Percentiles rank a stretch among this genome's conserved stretches.
phyloP scores from a whole-genome alignment of 2,329 filamentous ascomycete species.

The Paracoccidioides brasiliensis region DNA sequence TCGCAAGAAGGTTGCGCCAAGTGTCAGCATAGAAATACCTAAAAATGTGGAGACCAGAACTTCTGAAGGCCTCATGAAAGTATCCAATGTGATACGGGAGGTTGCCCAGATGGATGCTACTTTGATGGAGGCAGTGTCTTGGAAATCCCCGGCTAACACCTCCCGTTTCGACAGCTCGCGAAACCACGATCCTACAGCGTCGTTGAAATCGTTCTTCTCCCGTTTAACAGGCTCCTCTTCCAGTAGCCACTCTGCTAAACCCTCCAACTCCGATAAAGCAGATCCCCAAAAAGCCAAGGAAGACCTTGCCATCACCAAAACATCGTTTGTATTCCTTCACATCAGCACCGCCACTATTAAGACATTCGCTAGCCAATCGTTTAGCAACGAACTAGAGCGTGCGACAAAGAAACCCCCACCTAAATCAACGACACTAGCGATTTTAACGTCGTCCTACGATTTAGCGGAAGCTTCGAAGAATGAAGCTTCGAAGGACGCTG shows the following conservation, averaged over 20 bases:
- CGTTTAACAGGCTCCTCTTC: slow-evolving; percentile 50
- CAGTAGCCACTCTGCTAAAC: slow-evolving; percentile 34
- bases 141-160: slow-evolving; percentile 49
- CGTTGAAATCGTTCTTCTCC: slow-evolving; percentile 67
- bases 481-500: slow-evolving; percentile 27
- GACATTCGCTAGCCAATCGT: slow-evolving; percentile 58
- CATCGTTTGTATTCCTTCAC: slow-evolving; percentile 73
- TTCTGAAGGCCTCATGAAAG: slow-evolving; percentile 76
- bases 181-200: slow-evolving; percentile 37
- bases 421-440: slow-evolving; percentile 70
- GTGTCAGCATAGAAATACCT: slow-evolving; percentile 58
- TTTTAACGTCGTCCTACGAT: slow-evolving; percentile 84
- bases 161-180: slow-evolving; percentile 26
- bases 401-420: slow-evolving; percentile 96
- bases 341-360: slow-evolving; percentile 73
- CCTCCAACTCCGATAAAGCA: slow-evolving; percentile 35
- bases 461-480: slow-evolving; percentile 53
- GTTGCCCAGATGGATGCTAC: slow-evolving; percentile 84
- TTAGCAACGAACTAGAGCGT: slow-evolving; percentile 77
- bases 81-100: slow-evolving; percentile 66
- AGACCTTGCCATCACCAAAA: slow-evolving; percentile 57
- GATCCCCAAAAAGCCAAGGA: slow-evolving; percentile 52
- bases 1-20: slow-evolving; percentile 74
- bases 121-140: slow-evolving; percentile 78
- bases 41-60: slow-evolving; percentile 69